Evolutionary conservation across 2,329 filamentous ascomycete species (phyloP).

Genomic region (Stemphylium vesicarium): DNA sequence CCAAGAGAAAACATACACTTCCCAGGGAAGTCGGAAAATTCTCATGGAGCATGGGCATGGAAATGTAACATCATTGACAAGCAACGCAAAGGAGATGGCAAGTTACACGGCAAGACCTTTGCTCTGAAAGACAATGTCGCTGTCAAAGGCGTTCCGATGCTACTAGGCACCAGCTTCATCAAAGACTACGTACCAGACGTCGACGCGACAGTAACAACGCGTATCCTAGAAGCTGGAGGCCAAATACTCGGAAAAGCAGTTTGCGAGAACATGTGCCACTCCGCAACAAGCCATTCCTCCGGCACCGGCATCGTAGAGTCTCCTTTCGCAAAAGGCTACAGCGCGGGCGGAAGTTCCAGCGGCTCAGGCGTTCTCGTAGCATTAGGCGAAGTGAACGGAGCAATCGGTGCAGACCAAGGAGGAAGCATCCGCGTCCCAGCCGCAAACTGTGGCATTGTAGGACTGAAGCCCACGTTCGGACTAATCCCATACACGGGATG

Average conservation of each 20-base stretch:
- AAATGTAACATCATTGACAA: constrained; percentile 47
- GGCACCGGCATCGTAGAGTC: constrained; percentile 56
- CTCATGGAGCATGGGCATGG: constrained; percentile 54
- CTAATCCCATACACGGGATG: constrained; percentile 61
- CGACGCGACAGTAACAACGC: constrained; percentile 41
- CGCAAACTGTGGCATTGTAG: constrained; percentile 49
- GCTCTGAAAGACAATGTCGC: constrained; percentile 44
- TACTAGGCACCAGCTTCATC: constrained; percentile 36
- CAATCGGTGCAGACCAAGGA: constrained; percentile 58
- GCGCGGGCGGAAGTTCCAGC: constrained; percentile 58
- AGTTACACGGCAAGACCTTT: constrained; percentile 48
- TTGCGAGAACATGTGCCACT: constrained; percentile 44
- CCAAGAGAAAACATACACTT: constrained; percentile 40
- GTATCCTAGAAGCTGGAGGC: constrained; percentile 38
- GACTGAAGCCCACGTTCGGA: constrained; percentile 61
- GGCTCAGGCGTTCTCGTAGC: constrained; percentile 57
- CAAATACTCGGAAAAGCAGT: constrained; percentile 39
- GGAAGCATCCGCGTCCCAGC: constrained; percentile 57
- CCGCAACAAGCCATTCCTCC: constrained; percentile 38
- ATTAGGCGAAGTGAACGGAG: constrained; percentile 53
- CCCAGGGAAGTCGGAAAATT: constrained; percentile 43
- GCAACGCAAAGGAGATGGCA: constrained; percentile 19
- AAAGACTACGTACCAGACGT: constrained; percentile 17
- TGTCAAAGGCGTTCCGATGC: constrained; percentile 41
- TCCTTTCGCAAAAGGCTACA: constrained; percentile 55